phyloP scores from a whole-genome alignment of 495 filamentous ascomycete species.

The Entonaema liquescens region DNA sequence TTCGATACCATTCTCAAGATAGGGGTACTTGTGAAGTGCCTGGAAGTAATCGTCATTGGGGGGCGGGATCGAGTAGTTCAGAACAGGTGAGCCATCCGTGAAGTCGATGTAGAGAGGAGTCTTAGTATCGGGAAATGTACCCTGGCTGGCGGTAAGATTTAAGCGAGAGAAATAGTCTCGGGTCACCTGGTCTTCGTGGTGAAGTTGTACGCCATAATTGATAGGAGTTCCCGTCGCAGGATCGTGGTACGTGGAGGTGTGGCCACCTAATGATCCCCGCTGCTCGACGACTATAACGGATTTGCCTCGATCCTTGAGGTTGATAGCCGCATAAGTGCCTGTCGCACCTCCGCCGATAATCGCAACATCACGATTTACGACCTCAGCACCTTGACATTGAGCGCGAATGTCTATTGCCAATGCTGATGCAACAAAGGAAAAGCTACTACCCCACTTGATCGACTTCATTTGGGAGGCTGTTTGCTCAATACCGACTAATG shows the following conservation, averaged over 20 bases:
- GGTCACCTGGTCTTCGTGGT: slow-evolving; percentile 46
- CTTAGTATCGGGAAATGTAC: neutral
- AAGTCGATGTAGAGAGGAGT: slow-evolving; percentile 34
- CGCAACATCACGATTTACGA: slow-evolving; percentile 49
- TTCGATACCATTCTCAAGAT: slow-evolving; percentile 49
- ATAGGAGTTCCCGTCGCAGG: slow-evolving; percentile 51
- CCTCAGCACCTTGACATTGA: slow-evolving; percentile 19
- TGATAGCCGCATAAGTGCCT: slow-evolving; percentile 59
- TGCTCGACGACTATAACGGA: slow-evolving; percentile 58
- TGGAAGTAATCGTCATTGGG: slow-evolving; percentile 23
- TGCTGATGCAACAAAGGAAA: slow-evolving; percentile 12
- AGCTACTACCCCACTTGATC: neutral
- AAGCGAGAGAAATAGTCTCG: slow-evolving; percentile 51
- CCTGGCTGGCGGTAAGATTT: slow-evolving; percentile 44
- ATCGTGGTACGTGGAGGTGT: slow-evolving; percentile 55
- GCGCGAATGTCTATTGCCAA: slow-evolving; percentile 5
- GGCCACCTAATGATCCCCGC: slow-evolving; percentile 53
- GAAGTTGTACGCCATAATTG: slow-evolving; percentile 57
- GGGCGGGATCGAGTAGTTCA: slow-evolving; percentile 36
- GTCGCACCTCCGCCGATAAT: slow-evolving; percentile 60
- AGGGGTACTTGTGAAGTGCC: slow-evolving; percentile 53
- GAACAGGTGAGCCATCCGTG: slow-evolving; percentile 31
- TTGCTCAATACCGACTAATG: slow-evolving; percentile 4
- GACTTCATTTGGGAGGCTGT: slow-evolving; percentile 10
- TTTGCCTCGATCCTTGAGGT: slow-evolving; percentile 52